phyloP scores from a whole-genome alignment of 139 green algal species.

The Coccomyxa sp. region DNA sequence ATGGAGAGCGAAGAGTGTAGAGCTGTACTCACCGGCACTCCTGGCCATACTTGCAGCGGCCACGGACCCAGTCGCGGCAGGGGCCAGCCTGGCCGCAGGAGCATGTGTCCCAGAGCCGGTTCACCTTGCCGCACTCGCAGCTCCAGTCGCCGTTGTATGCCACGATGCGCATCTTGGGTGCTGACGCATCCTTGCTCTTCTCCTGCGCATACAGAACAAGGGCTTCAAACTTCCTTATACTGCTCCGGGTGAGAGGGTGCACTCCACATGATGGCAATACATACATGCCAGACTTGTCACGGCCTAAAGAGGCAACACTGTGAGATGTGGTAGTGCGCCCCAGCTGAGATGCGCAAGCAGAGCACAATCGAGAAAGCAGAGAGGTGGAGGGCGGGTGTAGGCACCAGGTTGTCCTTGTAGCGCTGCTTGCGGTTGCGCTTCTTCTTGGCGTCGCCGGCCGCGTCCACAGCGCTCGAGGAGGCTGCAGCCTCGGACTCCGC shows the following conservation, averaged over 20 bases:
- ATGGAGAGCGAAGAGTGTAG: not conserved
- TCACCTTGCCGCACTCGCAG: conserved; percentile 30
- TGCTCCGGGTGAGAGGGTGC: no score
- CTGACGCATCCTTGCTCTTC: conserved; percentile 5
- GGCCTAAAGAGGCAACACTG: not conserved
- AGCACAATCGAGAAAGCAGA: no score
- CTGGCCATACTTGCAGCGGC: conserved; percentile 38
- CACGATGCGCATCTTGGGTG: conserved; percentile 33
- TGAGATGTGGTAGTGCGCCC: no score
- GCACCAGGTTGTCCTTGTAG: conserved; percentile 13
- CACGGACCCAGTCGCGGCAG: conserved; percentile 43
- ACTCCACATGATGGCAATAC: not conserved
- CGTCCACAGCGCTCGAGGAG: not conserved
- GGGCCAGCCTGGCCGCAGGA: conserved; percentile 34
- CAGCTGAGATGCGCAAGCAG: no score
- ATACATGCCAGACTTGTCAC: not conserved
- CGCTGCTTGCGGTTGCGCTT: conserved; percentile 17
- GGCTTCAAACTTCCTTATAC: not conserved
- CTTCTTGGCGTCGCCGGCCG: not conserved
- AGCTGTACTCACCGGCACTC: not conserved
- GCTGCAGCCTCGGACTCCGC: not conserved
- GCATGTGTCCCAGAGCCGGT: conserved; percentile 44
- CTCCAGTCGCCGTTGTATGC: conserved; percentile 41
- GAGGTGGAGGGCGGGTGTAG: not conserved
- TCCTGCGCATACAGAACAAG: conserved; percentile 3